Base-by-base conservation (phyloP, 2,329 filamentous ascomycete species). In the Tolypocladium amazonense region DNA sequence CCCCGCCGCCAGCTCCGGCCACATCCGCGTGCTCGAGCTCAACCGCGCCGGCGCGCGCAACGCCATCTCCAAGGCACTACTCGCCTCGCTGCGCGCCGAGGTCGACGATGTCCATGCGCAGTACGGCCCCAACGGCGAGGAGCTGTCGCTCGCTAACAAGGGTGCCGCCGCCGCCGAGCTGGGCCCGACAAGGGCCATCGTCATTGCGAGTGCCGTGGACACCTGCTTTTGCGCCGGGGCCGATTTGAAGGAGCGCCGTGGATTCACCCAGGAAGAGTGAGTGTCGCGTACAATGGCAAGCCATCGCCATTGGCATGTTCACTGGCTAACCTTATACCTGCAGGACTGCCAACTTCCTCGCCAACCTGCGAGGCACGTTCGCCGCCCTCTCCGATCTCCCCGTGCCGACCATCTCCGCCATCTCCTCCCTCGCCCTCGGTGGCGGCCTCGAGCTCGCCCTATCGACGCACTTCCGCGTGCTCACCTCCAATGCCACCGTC, bases 401-500 rank as follows among this genome's bases (percentile, higher is more conserved):
- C 18, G 87, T 97, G 65, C 94, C 94, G 35, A 96, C 93, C 57
- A 93, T 99, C 70, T 87, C 89, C 4, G 92, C 92, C 60, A 85
- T 99, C 63, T 88, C 88, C 59, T 94, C 90, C 56, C 77, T 90
- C 60, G 94, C 94, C 7, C 87, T 97, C 37, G 94, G 94, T 63
- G 94, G 94, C 68, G 94, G 94, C 55, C 86, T 99, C 64, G 94
- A 99, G 76, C 84, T 99, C 58, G 93, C 92, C 1, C 85, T 99
- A 8, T 87, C 88, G 65, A 96, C 93, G 1, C 87, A 94, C 73
- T 86, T 99, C 74, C 90, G 94, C 65, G 88, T 99, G 58, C 87
- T 97, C 65, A 83, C 87, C 38, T 91, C 89, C 45, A 89, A 87
- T 39, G 89, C 91, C 20, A 77, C 81, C 30, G 85, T 99, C 59